These are phyloP conservation scores for Pseudoturritis turrita DNA, from an alignment of 345 rosid genomes.

Conservation along the genomic window DNA sequence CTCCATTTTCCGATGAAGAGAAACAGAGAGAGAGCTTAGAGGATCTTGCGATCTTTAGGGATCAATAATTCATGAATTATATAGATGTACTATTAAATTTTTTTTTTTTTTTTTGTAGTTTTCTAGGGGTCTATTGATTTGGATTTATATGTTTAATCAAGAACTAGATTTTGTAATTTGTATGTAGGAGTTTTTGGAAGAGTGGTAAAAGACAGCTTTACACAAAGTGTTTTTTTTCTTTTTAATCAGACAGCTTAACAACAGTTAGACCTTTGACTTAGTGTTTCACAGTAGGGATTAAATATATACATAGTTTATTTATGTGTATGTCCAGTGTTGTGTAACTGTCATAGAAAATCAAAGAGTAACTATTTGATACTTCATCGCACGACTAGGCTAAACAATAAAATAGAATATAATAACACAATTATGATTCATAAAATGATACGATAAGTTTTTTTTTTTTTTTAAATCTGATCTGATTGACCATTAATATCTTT, in stretches of 20 bases:
- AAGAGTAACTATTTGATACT: background rate
- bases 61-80: slow-evolving; percentile 3
- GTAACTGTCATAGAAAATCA: slow-evolving; percentile 7
- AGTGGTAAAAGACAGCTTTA: slow-evolving; percentile 25
- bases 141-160: background rate
- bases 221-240: background rate
- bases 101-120: background rate
- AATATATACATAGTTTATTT: background rate
- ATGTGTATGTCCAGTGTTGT: background rate
- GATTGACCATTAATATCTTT: slow-evolving; percentile 11
- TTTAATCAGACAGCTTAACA: background rate
- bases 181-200: background rate
- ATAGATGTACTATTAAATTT: background rate
- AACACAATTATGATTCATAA: background rate
- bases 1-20: slow-evolving; percentile 30
- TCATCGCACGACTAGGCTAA: slow-evolving; percentile 19
- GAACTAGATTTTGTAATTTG: background rate
- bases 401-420: background rate
- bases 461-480: background rate
- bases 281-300: background rate
- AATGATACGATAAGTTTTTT: background rate
- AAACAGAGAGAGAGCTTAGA: background rate
- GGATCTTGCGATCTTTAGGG: background rate
- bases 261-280: slow-evolving; percentile 20
- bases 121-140: background rate